A percentile compares a stretch with the other conserved stretches of the same genome.
Evolutionary conservation across 2,329 filamentous ascomycete species (phyloP).

Genomic region (Stagonosporopsis rhizophila): DNA sequence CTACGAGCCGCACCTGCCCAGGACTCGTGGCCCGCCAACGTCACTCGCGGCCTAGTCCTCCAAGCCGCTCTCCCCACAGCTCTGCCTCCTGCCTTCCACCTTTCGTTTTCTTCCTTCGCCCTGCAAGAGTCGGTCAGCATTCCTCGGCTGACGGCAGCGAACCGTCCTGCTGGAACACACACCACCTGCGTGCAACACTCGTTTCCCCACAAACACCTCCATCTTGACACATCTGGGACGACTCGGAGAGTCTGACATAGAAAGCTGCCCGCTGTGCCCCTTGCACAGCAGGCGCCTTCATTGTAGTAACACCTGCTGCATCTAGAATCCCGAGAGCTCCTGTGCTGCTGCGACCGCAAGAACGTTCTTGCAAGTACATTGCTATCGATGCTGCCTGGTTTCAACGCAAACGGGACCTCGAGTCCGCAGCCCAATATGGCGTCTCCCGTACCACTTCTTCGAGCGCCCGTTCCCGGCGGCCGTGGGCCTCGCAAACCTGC

Average conservation of each 20-base stretch:
- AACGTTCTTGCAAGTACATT: not conserved
- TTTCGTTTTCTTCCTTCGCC: conserved; percentile 5
- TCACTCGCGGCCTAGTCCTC: conserved; percentile 32
- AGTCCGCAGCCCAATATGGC: conserved; percentile 64
- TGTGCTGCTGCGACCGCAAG: not conserved
- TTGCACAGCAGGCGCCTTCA: conserved; percentile 8
- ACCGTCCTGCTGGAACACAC: conserved; percentile 38
- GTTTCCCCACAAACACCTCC: conserved; percentile 23
- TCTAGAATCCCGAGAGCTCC: not conserved
- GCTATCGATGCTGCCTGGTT: conserved; percentile 37
- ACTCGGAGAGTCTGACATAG: conserved; percentile 4
- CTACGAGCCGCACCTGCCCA: conserved; percentile 35
- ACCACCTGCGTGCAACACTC: conserved; percentile 33
- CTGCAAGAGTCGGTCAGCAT: conserved; percentile 32
- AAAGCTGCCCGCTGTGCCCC: conserved; percentile 18
- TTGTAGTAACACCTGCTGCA: conserved; percentile 10
- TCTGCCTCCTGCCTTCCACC: not conserved
- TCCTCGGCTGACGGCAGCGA: conserved; percentile 41
- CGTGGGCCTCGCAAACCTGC: conserved; percentile 71
- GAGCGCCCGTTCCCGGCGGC: conserved; percentile 78
- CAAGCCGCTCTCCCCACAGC: conserved; percentile 18
- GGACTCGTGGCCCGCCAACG: conserved; percentile 37
- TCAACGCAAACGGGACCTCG: conserved; percentile 31
- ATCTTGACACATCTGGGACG: conserved; percentile 17
- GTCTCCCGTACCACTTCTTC: conserved; percentile 79